A percentile compares a stretch with the other conserved stretches of the same genome.
phyloP scores from a whole-genome alignment of 1,284 basidiomycete genomes.

The Pisolithus thermaeus region DNA sequence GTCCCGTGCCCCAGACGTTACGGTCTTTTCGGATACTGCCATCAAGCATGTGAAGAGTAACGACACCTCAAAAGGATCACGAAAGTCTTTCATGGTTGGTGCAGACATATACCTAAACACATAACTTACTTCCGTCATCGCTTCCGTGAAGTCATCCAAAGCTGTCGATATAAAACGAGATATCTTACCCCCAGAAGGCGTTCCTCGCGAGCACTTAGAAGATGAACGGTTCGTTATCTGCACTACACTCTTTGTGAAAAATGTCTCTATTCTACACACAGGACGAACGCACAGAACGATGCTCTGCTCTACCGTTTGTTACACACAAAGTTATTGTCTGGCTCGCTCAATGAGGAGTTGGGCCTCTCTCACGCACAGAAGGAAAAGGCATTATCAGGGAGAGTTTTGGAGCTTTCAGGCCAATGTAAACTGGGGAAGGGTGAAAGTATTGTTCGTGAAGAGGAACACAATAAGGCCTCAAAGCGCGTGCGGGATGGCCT shows the following conservation, averaged over 20 bases:
- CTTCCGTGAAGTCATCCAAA: constrained; percentile 60
- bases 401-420: constrained; percentile 64
- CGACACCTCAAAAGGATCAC: constrained; percentile 36
- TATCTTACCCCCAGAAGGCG: constrained; percentile 24
- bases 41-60: constrained; percentile 18
- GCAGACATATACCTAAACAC: neutral
- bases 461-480: constrained; percentile 60
- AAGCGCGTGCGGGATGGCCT: constrained; percentile 69
- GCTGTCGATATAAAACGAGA: constrained; percentile 51
- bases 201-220: constrained; percentile 44
- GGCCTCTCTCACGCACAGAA: constrained; percentile 58
- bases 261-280: constrained; percentile 22
- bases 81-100: constrained; percentile 69
- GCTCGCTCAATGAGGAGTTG: constrained; percentile 57
- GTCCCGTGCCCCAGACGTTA: constrained; percentile 34
- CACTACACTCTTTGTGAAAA: neutral
- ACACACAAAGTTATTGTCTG: constrained; percentile 71
- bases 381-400: constrained; percentile 68
- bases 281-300: constrained; percentile 71
- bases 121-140: constrained; percentile 2
- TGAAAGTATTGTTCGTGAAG: constrained; percentile 50
- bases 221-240: constrained; percentile 20
- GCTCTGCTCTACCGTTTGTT: constrained; percentile 67
- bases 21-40: constrained; percentile 50
- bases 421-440: constrained; percentile 65